Evolutionary conservation across 78 protist species (phyloP), one percentile per base, ranked within the genome.

Genomic region (Monocercomonoides exilis): DNA sequence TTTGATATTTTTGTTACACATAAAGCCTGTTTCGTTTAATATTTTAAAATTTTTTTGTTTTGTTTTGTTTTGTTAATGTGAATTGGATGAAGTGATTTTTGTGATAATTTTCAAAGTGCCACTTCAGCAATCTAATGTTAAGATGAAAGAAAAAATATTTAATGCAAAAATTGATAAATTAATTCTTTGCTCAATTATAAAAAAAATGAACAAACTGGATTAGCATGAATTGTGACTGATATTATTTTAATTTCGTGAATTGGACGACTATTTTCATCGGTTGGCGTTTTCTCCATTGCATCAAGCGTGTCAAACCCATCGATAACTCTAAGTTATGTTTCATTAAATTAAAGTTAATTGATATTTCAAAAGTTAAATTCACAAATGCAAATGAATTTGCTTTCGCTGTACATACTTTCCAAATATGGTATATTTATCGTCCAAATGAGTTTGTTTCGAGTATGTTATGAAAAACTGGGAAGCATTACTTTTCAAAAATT

Each of bases 401-500:
- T n/a, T 6, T 33, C 21, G 82, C 6, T 38, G 5, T 38, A 79
- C 82, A 79, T 5, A 79, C 82, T 79, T 79, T 79, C 82, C 82
- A 79, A 79, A 33, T 33, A 79, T 79, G 4, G 82, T 79, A 21
- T 79, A 21, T 33, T 4, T 6, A 4, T 41, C 82, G 11, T 79
- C 82, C 45, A 79, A 41, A 41, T 79, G 82, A 41, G 82, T 41
- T 79, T 79, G 82, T 21, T 6, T 79, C 42, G 82, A 79, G 36
- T 79, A 79, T 33, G 82, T 79, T 5, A 79, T 79, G 82, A 79
- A 79, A 6, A 79, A 79, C 11, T 79, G 82, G 4, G 70, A 54
- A 54, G 38, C 70, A 6, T 79, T 79, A 5, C 82, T 79, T 33
- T 29, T 38, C 6, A 6, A 79, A 54, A 21, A 21, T 11, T 54